Conservation (phyloP, 2,329 filamentous ascomycete genomes). For the Botrytis fabae region DNA sequence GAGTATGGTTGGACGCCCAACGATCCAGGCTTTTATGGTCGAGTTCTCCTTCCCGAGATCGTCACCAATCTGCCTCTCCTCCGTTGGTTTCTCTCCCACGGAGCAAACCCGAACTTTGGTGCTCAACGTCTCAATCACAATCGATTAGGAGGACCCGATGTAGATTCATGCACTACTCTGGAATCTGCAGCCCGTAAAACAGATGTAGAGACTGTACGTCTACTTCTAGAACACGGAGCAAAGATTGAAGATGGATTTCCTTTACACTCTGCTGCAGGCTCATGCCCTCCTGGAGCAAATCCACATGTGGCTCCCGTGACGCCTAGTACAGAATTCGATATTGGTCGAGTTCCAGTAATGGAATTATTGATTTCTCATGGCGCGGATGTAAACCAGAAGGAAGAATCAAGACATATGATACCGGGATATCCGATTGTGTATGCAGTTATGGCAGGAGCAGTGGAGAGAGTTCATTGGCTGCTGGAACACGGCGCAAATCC, state of each 20-base stretch:
- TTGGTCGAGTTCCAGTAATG: background rate
- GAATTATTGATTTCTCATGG: background rate
- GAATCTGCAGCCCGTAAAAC: background rate
- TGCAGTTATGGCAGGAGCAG: background rate
- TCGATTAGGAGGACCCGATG: background rate
- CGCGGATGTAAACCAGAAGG: background rate
- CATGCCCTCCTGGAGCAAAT: background rate
- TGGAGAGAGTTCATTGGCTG: conserved; percentile 19
- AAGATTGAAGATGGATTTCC: background rate
- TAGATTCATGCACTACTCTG: background rate
- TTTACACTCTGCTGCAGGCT: background rate
- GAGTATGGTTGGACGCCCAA: background rate
- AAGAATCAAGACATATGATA: background rate
- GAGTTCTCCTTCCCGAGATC: background rate
- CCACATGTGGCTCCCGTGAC: background rate
- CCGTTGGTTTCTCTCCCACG: conserved; percentile 2
- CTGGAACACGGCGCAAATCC: conserved; percentile 19
- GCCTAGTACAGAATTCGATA: background rate
- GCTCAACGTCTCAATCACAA: background rate
- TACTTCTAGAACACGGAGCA: background rate
- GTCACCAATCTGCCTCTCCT: background rate
- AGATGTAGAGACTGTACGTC: conserved; percentile 2
- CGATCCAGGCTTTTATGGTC: background rate
- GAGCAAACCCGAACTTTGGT: conserved; percentile 4
- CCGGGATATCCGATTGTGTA: background rate